These are phyloP conservation scores for Sphaerulina vaccinii DNA, from an alignment of 2,329 filamentous ascomycete species.

Conservation along the genomic window DNA sequence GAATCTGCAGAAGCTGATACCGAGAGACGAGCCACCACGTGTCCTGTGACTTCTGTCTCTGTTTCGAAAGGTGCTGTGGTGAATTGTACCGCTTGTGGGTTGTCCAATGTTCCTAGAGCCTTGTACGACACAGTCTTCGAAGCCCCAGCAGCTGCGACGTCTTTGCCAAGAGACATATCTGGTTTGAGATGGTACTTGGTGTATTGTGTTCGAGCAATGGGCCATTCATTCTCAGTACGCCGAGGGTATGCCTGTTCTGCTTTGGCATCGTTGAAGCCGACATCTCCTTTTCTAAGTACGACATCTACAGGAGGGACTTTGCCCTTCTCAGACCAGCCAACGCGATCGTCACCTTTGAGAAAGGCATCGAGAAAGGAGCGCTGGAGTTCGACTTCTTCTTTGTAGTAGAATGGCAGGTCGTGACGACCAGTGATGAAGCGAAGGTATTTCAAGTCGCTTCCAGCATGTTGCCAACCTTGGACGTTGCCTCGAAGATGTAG, in stretches of 20 bases:
- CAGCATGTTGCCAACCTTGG: constrained; percentile 62
- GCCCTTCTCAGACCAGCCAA: constrained; percentile 60
- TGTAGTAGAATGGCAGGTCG: constrained; percentile 70
- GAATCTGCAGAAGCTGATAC: constrained; percentile 47
- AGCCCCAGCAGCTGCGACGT: background rate
- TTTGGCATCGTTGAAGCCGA: constrained; percentile 64
- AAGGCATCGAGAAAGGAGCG: constrained; percentile 69
- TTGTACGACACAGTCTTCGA: constrained; percentile 50
- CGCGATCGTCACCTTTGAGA: constrained; percentile 63
- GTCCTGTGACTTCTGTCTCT: constrained; percentile 69
- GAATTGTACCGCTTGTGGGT: constrained; percentile 57
- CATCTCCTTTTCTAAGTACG: constrained; percentile 63
- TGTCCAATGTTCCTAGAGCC: constrained; percentile 58
- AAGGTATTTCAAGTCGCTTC: constrained; percentile 66
- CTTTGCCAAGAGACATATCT: constrained; percentile 40
- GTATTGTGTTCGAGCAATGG: constrained; percentile 64
- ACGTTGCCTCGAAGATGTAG: constrained; percentile 69
- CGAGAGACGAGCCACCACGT: constrained; percentile 63
- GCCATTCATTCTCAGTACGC: constrained; percentile 64
- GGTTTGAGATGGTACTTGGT: constrained; percentile 60
- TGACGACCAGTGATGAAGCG: constrained; percentile 69
- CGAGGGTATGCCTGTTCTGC: constrained; percentile 57
- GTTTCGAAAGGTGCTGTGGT: constrained; percentile 56
- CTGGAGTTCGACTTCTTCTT: constrained; percentile 67
- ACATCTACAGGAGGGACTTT: constrained; percentile 61